Evolutionary conservation across 768 basidiomycete genomes (phyloP), one percentile per base, ranked within the genome.

Genomic region (Suillus americanus): DNA sequence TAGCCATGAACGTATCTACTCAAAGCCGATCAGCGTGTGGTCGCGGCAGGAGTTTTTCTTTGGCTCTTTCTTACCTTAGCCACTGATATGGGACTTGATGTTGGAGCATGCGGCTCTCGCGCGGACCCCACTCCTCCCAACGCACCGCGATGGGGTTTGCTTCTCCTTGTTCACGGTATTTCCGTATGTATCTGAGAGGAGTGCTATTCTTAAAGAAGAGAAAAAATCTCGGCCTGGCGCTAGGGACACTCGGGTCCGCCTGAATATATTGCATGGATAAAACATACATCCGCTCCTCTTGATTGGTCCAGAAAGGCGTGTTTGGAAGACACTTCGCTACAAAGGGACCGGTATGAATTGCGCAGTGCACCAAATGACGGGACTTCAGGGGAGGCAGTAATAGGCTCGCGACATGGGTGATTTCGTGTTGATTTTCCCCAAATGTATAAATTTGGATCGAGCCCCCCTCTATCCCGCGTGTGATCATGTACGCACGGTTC

Each of bases 361-460:
- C 25, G 12, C 78, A 40, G 46, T 64, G 64, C 30, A 70, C 61
- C 5, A 77, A 23, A 25, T 62, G 62, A 4, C 66, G 67, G 6
- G 61, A 55, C 3, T 37, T 65, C 8, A 69, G 7, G 5, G 59
- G 23, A 1, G 76, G 70, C 16, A 71, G 64, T 18, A 20, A 50
- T 16, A 72, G 66, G 1, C 64, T 64, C 3, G 70, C 71, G 6
- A 67, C 60, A 40, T 78, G 73, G 23, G 16, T 57, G 23, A 75
- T 38, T 20, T 56, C 33, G 10, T 25, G 60, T 60, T n/a, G 61
- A 55, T 35, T 18, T 56, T 55, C 55, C 6, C 45, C 43, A 61
- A 86, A 83, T 0, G 77, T 71, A 64, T 79, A 86, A 13, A 87
- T 63, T 23, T 80, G 71, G 62, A 87, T 75, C 1, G 77, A 64